These are phyloP conservation scores for Tarenaya hassleriana DNA, from an alignment of 345 rosid species.

Conservation along the genomic window DNA sequence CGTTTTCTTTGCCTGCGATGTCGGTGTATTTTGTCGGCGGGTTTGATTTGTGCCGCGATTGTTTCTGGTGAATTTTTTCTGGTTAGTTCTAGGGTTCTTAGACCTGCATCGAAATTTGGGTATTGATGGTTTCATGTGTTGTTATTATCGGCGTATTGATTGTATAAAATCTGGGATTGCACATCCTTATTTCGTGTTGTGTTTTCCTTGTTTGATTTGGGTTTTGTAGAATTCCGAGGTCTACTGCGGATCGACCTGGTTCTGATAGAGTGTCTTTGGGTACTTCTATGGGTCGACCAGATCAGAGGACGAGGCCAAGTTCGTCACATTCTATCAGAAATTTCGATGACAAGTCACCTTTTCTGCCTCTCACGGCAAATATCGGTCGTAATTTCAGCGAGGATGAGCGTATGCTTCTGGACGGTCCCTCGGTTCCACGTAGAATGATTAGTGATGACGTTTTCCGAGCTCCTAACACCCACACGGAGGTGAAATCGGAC, in stretches of 20 bases:
- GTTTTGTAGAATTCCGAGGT: conserved; percentile 37
- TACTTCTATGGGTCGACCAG: conserved; percentile 40
- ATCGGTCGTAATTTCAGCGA: conserved; percentile 78
- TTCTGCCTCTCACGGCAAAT: conserved; percentile 39
- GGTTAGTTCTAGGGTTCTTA: conserved; percentile 9
- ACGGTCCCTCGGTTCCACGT: conserved; percentile 57
- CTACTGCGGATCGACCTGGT: conserved; percentile 47
- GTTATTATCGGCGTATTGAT: background rate
- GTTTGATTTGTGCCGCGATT: conserved; percentile 6
- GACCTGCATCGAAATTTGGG: conserved; percentile 16
- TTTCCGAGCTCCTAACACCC: conserved; percentile 29
- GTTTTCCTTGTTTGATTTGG: conserved; percentile 9
- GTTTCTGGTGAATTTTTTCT: background rate
- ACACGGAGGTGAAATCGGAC: conserved; percentile 41
- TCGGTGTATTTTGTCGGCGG: background rate
- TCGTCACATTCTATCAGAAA: conserved; percentile 53
- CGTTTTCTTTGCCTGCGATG: conserved; percentile 8
- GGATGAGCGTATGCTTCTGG: conserved; percentile 78
- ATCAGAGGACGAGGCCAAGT: conserved; percentile 53
- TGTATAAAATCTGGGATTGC: conserved; percentile 4
- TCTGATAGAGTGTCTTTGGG: conserved; percentile 65
- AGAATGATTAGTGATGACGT: conserved; percentile 56
- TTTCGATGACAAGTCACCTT: conserved; percentile 70
- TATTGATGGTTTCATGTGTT: conserved; percentile 9
- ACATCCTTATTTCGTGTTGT: conserved; percentile 9